Conservation (phyloP, 2,329 filamentous ascomycete species). For the Paecilomyces niveus region DNA sequence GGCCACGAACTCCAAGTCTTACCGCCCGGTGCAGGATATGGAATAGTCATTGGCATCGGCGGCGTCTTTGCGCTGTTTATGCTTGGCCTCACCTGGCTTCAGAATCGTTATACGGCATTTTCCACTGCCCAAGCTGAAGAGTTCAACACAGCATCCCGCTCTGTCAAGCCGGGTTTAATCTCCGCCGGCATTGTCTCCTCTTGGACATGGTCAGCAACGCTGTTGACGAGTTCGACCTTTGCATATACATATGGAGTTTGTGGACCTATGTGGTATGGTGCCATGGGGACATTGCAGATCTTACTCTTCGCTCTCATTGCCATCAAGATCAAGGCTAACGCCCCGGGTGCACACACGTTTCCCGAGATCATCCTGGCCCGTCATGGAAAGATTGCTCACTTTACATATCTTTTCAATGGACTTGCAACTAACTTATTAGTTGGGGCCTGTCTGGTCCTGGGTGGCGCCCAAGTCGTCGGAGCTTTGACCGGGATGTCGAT, state of each 20-base stretch:
- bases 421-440: slow-evolving; percentile 37
- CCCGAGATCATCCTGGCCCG: slow-evolving; percentile 35
- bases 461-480: slow-evolving; percentile 32
- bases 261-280: slow-evolving; percentile 39
- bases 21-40: slow-evolving; percentile 40
- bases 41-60: slow-evolving; percentile 45
- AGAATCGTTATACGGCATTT: slow-evolving; percentile 30
- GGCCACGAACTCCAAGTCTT: background rate
- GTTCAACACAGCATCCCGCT: slow-evolving; percentile 41
- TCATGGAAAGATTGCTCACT: slow-evolving; percentile 31
- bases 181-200: slow-evolving; percentile 42
- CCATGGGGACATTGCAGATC: slow-evolving; percentile 34
- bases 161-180: slow-evolving; percentile 35
- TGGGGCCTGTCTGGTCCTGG: slow-evolving; percentile 32
- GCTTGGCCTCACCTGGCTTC: slow-evolving; percentile 35
- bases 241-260: slow-evolving; percentile 37
- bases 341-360: slow-evolving; percentile 37
- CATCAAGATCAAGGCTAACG: slow-evolving; percentile 36
- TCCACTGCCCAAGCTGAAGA: slow-evolving; percentile 36
- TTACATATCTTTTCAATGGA: slow-evolving; percentile 35
- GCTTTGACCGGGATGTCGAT: slow-evolving; percentile 37
- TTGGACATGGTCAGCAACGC: slow-evolving; percentile 45
- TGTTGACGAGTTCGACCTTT: slow-evolving; percentile 36
- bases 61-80: slow-evolving; percentile 38
- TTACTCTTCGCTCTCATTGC: slow-evolving; percentile 36